phyloP scores from a whole-genome alignment of 2,329 filamentous ascomycete genomes.

The Microascus cirrosus region DNA sequence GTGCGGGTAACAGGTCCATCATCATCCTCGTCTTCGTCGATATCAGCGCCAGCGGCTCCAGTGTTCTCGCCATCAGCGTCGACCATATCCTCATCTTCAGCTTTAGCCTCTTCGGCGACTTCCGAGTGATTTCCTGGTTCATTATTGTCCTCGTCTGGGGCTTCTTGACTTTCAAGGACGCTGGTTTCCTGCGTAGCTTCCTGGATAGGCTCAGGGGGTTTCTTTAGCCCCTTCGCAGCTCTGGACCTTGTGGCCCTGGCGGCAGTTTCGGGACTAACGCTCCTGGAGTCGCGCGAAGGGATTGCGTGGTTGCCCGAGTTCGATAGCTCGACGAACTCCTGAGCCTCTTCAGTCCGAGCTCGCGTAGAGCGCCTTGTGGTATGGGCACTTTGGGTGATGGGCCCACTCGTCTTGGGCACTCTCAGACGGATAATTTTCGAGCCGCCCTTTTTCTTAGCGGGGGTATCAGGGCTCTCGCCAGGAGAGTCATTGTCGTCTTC shows the following conservation, averaged over 20 bases:
- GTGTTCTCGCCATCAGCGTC: constrained; percentile 12
- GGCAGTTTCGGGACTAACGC: constrained; percentile 43
- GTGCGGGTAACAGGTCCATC: constrained; percentile 35
- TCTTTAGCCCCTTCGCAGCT: constrained; percentile 38
- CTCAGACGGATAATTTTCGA: constrained; percentile 32
- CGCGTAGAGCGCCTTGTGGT: constrained; percentile 36
- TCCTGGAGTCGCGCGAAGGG: constrained; percentile 36
- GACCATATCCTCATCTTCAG: constrained; percentile 16
- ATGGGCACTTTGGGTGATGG: constrained; percentile 6
- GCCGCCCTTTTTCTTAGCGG: constrained; percentile 14
- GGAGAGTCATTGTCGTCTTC: constrained; percentile 10
- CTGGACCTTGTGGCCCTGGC: constrained; percentile 31
- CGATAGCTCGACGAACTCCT: constrained; percentile 45
- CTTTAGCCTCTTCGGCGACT: constrained; percentile 16
- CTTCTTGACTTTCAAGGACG: constrained; percentile 21
- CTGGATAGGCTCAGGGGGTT: constrained; percentile 33
- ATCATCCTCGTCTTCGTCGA: constrained; percentile 34
- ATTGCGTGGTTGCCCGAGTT: constrained; percentile 49
- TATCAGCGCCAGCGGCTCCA: constrained; percentile 13
- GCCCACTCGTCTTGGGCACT: constrained; percentile 18
- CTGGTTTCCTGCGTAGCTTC: constrained; percentile 44
- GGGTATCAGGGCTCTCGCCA: constrained; percentile 13
- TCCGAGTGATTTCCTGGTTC: constrained; percentile 11
- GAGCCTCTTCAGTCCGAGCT: constrained; percentile 41
- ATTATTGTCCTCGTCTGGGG: constrained; percentile 23